A percentile compares a stretch with the other conserved stretches of the same genome.
phyloP scores from a whole-genome alignment of 2,329 filamentous ascomycete species.

The Beauveria rudraprayagi region DNA sequence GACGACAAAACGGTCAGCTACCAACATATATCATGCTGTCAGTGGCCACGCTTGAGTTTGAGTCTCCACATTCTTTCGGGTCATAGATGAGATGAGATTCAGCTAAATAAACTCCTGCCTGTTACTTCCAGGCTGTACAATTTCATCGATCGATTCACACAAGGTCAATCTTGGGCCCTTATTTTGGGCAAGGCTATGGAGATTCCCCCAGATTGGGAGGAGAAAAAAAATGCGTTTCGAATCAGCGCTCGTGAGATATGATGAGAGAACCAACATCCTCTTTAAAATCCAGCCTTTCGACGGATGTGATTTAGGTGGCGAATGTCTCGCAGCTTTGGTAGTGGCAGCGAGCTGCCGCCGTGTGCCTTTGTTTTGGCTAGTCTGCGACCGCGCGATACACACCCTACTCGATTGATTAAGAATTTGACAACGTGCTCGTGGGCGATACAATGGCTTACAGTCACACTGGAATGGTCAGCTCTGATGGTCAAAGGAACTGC shows the following conservation, averaged over 20 bases:
- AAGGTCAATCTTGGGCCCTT: background rate
- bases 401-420: slow-evolving; percentile 22
- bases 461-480: slow-evolving; percentile 22
- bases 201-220: background rate
- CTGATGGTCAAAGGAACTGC: too few relatives aligned
- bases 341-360: background rate
- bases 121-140: background rate
- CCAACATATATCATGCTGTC: too few relatives aligned
- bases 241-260: background rate
- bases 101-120: background rate
- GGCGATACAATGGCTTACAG: slow-evolving; percentile 12
- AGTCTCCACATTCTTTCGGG: background rate
- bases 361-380: slow-evolving; percentile 8
- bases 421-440: background rate
- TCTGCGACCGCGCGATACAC: slow-evolving; percentile 26
- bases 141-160: background rate
- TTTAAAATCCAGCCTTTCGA: slow-evolving; percentile 5
- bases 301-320: slow-evolving; percentile 8
- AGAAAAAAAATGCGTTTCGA: background rate
- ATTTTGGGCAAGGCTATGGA: background rate
- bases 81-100: slow-evolving; percentile 7
- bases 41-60: background rate
- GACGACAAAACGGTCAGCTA: too few relatives aligned
- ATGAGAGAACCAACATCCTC: background rate
- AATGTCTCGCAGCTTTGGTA: slow-evolving; percentile 2